These are phyloP conservation scores for Lathyrus oleraceus DNA, from an alignment of 306 rosid genomes.

Conservation along the genomic window DNA sequence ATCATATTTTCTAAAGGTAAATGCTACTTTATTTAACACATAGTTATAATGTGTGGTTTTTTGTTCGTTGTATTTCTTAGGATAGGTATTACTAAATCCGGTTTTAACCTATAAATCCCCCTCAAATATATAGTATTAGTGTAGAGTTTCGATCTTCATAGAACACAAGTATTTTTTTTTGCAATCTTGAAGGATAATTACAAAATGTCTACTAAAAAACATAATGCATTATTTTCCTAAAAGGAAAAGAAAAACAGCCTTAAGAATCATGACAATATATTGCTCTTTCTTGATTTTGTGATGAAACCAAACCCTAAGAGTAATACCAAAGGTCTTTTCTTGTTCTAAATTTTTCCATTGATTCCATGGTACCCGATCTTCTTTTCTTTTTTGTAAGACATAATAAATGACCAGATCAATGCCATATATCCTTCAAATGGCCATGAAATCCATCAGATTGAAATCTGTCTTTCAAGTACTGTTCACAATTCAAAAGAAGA, in stretches of 20 bases:
- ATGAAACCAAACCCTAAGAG: not conserved
- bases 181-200: not conserved
- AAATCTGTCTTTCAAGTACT: not conserved
- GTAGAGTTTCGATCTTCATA: not conserved
- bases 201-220: not conserved
- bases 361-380: not conserved
- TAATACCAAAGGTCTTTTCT: not conserved
- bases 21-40: not conserved
- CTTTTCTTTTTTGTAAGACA: conserved; percentile 5
- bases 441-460: conserved; percentile 1
- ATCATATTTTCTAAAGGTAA: not conserved
- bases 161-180: not conserved
- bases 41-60: not conserved
- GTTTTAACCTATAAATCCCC: not conserved
- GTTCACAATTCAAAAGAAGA: not conserved
- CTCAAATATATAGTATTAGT: not conserved
- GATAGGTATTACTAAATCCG: not conserved
- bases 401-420: not conserved
- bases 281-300: not conserved
- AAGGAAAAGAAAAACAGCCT: not conserved
- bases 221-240: not conserved
- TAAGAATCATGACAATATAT: not conserved
- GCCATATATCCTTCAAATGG: not conserved
- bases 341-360: not conserved
- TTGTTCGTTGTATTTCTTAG: not conserved